phyloP scores from a whole-genome alignment of 2,329 filamentous ascomycete genomes.

The Phialophora tarda region DNA sequence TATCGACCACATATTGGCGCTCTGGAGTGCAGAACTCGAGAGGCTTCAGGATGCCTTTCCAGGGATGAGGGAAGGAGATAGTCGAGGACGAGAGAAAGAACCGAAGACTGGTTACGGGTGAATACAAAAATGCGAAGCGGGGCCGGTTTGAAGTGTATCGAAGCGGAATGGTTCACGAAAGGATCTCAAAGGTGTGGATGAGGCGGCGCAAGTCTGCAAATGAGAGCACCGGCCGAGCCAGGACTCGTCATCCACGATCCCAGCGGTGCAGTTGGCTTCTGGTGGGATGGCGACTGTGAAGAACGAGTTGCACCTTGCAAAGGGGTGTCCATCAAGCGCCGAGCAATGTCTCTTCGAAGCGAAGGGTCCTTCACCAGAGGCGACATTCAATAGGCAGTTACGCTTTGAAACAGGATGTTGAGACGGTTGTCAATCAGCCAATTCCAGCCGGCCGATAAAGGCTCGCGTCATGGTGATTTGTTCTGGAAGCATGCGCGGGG shows the following conservation, averaged over 20 bases:
- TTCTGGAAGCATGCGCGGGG: conserved; percentile 5
- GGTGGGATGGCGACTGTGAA: background rate
- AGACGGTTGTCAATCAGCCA: background rate
- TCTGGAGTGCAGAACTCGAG: background rate
- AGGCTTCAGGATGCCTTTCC: background rate
- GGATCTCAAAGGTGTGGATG: conserved; percentile 3
- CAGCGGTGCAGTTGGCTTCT: background rate
- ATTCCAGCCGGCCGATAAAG: background rate
- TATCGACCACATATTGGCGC: conserved; percentile 29
- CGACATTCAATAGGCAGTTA: background rate
- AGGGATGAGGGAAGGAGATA: background rate
- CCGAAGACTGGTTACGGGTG: background rate
- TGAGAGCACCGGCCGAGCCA: background rate
- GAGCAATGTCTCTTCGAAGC: conserved; percentile 1
- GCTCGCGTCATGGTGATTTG: background rate
- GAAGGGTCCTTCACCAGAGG: background rate
- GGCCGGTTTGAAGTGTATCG: conserved; percentile 20
- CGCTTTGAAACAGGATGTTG: conserved; percentile 1
- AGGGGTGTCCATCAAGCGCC: background rate
- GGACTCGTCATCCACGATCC: background rate
- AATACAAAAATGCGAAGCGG: conserved; percentile 21
- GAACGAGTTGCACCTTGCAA: background rate
- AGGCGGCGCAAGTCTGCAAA: background rate
- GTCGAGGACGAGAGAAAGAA: background rate
- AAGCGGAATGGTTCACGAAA: conserved; percentile 26